phyloP scores from a whole-genome alignment of 306 rosid genomes.

The Medicago truncatula region DNA sequence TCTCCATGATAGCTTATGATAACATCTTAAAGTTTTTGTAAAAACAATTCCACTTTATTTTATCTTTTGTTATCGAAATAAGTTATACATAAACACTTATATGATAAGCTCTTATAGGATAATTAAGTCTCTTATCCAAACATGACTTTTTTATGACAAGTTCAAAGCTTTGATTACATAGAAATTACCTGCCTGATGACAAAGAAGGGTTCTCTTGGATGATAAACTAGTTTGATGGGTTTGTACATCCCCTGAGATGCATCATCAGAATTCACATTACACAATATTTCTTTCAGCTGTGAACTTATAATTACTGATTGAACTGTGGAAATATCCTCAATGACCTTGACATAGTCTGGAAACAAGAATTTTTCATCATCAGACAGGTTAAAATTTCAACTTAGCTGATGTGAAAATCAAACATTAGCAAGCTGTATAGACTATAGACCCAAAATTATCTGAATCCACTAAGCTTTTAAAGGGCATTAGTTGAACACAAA shows the following conservation, averaged over 20 bases:
- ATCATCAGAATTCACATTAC: constrained; percentile 59
- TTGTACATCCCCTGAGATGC: constrained; percentile 59
- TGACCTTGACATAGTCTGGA: constrained; percentile 65
- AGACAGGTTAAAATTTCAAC: not conserved
- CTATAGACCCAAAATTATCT: not conserved
- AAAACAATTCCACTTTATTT: too few species aligned
- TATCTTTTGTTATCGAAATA: too few species aligned
- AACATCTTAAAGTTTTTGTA: too few species aligned
- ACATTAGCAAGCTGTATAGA: not conserved
- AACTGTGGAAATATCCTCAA: constrained; percentile 66
- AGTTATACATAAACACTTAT: too few species aligned
- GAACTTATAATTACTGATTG: constrained; percentile 77
- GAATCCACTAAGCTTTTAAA: not conserved
- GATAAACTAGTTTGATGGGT: constrained; percentile 79
- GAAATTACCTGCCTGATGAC: constrained; percentile 80
- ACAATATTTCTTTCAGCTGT: constrained; percentile 81
- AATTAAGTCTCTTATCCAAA: too few species aligned
- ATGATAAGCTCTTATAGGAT: too few species aligned
- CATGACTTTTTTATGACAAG: constrained; percentile 2
- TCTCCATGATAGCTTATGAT: too few species aligned
- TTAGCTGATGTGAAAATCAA: constrained; percentile 12
- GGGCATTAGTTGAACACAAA: not conserved
- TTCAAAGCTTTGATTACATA: constrained; percentile 8
- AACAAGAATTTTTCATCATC: constrained; percentile 44
- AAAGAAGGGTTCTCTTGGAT: constrained; percentile 91